Evolutionary conservation across 306 rosid species (phyloP).

Genomic region (Macrotyloma uniflorum): DNA sequence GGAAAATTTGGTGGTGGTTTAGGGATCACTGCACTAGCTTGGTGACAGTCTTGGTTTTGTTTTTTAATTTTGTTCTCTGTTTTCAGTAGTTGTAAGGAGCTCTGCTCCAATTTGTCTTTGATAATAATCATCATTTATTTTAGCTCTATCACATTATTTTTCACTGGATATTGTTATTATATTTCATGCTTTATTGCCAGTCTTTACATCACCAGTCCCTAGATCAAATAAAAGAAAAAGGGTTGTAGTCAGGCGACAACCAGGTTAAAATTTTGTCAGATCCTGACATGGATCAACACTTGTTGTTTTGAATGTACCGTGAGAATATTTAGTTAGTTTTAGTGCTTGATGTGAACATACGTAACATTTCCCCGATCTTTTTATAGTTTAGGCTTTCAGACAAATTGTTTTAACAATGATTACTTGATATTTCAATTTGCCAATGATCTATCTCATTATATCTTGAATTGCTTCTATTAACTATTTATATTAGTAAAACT

Average conservation of each 20-base stretch:
- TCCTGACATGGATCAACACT: background rate
- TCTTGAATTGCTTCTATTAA: conserved; percentile 46
- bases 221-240: conserved; percentile 10
- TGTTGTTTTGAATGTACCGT: conserved; percentile 30
- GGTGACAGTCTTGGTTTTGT: background rate
- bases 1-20: background rate
- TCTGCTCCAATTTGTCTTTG: background rate
- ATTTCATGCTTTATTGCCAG: conserved; percentile 4
- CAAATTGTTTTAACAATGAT: conserved; percentile 12
- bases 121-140: background rate
- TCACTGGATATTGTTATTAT: conserved; percentile 16
- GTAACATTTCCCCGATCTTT: conserved; percentile 14
- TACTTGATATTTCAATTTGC: conserved; percentile 25
- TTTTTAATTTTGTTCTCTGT: background rate
- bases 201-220: conserved; percentile 12
- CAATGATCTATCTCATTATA: conserved; percentile 17
- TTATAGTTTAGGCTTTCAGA: conserved; percentile 18
- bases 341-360: conserved; percentile 12
- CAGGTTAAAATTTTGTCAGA: conserved; percentile 10
- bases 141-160: background rate
- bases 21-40: background rate
- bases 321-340: conserved; percentile 2
- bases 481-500: conserved; percentile 56
- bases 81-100: conserved; percentile 4
- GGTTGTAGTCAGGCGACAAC: conserved; percentile 10